Base-by-base conservation (phyloP, 129 eudicot genomes). In the Silybum marianum region DNA sequence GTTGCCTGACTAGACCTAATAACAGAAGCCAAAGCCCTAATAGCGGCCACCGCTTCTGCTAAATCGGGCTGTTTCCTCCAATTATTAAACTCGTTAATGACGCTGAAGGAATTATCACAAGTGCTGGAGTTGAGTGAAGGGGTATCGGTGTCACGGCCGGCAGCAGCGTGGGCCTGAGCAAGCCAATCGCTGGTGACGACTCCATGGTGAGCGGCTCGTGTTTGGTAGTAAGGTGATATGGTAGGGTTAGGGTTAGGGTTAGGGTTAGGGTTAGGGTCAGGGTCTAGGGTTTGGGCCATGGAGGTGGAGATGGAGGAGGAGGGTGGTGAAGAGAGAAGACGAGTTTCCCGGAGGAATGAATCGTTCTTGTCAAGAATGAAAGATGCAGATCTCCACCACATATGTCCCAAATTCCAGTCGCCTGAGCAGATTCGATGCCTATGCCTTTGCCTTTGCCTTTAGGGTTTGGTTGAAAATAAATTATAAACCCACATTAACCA, bases 11-110 rank as follows among this genome's bases (percentile, higher is more conserved):
- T 95, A 3, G 91, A 86, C 81, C 98, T 80, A 77, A 95, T 95
- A 25, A 93, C 98, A 21, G 97, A 89, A 26, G 99, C 97, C 84
- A 95, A 63, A 22, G 99, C 99, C 97, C 97, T 90, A 39, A 91
- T 91, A 13, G 99, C 99, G 19, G 99, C 99, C 23, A 95, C 99
- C 0, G 99, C 98, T 88, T 95, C 99, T 6, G 99, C 99, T 84
- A 95, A 71, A 73, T 95, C 95, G 44, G 99, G 93, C 81, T 92
- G 99, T 51, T 89, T 93, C 58, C 93, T 73, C 93, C 92, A 91
- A 12, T 74, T 86, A 54, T 91, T 89, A 25, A 91, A 91, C 82
- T 89, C 93, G 40, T 88, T 92, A 42, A 91, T 78, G 62, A 91
- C 91, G 67, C 92, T 89, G 44, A 81, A 79, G 18, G 79, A 60